Conservation (phyloP, 805 yeast species). For the Wickerhamomyces rabaulensis region DNA sequence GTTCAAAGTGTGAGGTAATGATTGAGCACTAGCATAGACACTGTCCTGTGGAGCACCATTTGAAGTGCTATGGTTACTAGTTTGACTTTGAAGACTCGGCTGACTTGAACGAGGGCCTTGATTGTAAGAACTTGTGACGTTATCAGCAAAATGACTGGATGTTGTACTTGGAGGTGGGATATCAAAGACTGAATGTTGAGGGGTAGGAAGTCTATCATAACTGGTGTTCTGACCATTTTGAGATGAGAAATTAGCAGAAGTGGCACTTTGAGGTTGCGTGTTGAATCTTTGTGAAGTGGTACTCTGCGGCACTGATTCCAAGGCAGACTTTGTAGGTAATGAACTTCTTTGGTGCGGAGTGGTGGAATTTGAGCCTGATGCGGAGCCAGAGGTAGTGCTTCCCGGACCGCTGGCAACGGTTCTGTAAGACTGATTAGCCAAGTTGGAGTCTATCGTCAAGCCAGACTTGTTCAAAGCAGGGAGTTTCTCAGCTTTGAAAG, state of each 20-base stretch:
- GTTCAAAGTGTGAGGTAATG: constrained; percentile 1
- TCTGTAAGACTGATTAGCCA: constrained; percentile 5
- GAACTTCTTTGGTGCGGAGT: not conserved
- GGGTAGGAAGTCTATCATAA: not conserved
- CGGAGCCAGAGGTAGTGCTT: not conserved
- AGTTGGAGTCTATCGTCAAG: constrained; percentile 4
- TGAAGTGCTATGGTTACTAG: not conserved
- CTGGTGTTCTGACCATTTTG: not conserved
- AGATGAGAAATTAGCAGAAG: not conserved
- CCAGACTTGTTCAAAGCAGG: not conserved
- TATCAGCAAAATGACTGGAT: not conserved
- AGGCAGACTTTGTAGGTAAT: not conserved
- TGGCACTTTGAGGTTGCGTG: not conserved
- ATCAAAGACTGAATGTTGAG: not conserved
- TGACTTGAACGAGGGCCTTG: not conserved
- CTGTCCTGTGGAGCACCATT: constrained; percentile 1
- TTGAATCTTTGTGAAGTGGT: not conserved
- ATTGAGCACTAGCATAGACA: constrained; percentile 10
- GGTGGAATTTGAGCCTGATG: not conserved
- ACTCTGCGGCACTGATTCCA: not conserved
- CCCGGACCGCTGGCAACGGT: not conserved
- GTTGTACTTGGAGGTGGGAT: not conserved
- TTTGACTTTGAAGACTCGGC: not conserved
- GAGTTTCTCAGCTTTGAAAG: not conserved
- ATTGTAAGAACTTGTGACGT: not conserved